A percentile compares a stretch with the other conserved stretches of the same genome.
Evolutionary conservation across 164 flowering plant species (phyloP).

Genomic region (Aristolochia fimbriata): DNA sequence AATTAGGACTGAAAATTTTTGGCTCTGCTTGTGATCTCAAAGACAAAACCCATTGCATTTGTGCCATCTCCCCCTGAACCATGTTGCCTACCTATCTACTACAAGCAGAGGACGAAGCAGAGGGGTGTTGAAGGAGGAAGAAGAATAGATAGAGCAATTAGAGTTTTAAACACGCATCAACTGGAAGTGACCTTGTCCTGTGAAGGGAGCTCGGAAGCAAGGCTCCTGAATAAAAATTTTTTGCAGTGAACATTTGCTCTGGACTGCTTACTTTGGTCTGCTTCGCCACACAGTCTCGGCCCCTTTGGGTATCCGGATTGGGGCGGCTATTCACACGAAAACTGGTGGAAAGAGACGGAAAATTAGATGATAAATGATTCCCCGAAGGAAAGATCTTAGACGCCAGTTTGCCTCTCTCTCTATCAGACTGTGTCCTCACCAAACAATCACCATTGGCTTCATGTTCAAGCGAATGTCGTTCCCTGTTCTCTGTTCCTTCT

Average conservation of each 20-base stretch:
- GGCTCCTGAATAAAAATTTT: conserved; percentile 37
- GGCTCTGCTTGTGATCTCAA: too few relatives aligned
- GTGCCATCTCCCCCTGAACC: too few relatives aligned
- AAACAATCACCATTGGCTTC: conserved; percentile 4
- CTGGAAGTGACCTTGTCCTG: conserved; percentile 26
- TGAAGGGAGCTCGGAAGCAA: conserved; percentile 51
- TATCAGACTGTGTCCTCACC: conserved; percentile 5
- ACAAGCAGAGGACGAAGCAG: too few relatives aligned
- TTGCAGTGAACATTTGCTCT: conserved; percentile 37
- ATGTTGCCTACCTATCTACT: too few relatives aligned
- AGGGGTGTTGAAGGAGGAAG: too few relatives aligned
- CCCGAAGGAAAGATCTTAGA: conserved; percentile 12
- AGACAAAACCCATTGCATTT: too few relatives aligned
- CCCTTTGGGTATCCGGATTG: conserved; percentile 14
- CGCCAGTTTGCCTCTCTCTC: conserved; percentile 12
- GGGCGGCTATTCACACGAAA: conserved; percentile 12
- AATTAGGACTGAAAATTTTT: too few relatives aligned
- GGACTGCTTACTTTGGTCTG: conserved; percentile 22
- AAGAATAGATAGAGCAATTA: too few relatives aligned
- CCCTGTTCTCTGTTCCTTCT: conserved; percentile 11
- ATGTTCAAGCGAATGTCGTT: conserved; percentile 4
- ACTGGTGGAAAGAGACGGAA: neutral
- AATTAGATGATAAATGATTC: conserved; percentile 12
- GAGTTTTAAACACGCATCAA: conserved; percentile 10
- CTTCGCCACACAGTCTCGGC: conserved; percentile 15